phyloP scores from a whole-genome alignment of 148 eudicot species.

The Polygonum aviculare region DNA sequence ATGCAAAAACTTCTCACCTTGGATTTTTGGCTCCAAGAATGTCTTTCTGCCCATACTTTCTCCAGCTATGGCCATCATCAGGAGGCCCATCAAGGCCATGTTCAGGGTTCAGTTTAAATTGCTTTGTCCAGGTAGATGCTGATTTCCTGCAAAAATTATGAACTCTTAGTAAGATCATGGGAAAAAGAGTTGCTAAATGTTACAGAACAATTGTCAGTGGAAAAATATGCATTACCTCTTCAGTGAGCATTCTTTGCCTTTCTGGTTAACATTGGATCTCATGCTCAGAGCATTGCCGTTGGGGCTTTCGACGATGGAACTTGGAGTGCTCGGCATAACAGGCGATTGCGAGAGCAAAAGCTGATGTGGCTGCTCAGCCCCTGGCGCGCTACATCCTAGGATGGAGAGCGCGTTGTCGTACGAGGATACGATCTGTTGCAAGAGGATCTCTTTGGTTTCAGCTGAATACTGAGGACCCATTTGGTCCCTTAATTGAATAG shows the following conservation, averaged over 20 bases:
- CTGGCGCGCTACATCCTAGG: slow-evolving; percentile 40
- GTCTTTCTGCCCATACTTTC: slow-evolving; percentile 98
- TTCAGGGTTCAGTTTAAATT: slow-evolving; percentile 41
- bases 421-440: slow-evolving; percentile 51
- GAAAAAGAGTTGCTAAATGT: background rate
- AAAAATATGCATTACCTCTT: slow-evolving; percentile 48
- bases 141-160: slow-evolving; percentile 43
- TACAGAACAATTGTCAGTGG: background rate
- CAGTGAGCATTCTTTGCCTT: slow-evolving; percentile 29
- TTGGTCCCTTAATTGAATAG: slow-evolving; percentile 47
- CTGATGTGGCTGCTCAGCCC: slow-evolving; percentile 31
- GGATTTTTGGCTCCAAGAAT: slow-evolving; percentile 79
- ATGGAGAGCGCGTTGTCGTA: slow-evolving; percentile 62
- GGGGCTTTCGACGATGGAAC: slow-evolving; percentile 54
- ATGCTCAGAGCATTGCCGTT: slow-evolving; percentile 35
- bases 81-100: slow-evolving; percentile 61
- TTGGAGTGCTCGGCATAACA: slow-evolving; percentile 36
- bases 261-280: slow-evolving; percentile 22
- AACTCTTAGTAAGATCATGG: background rate
- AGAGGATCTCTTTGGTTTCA: slow-evolving; percentile 28
- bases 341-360: slow-evolving; percentile 26
- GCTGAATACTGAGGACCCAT: slow-evolving; percentile 28
- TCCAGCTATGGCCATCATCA: slow-evolving; percentile 86
- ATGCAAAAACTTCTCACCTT: slow-evolving; percentile 32
- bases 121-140: slow-evolving; percentile 61